Base-by-base conservation (phyloP, 2,329 filamentous ascomycete genomes). In the Biscogniauxia mediterranea region DNA sequence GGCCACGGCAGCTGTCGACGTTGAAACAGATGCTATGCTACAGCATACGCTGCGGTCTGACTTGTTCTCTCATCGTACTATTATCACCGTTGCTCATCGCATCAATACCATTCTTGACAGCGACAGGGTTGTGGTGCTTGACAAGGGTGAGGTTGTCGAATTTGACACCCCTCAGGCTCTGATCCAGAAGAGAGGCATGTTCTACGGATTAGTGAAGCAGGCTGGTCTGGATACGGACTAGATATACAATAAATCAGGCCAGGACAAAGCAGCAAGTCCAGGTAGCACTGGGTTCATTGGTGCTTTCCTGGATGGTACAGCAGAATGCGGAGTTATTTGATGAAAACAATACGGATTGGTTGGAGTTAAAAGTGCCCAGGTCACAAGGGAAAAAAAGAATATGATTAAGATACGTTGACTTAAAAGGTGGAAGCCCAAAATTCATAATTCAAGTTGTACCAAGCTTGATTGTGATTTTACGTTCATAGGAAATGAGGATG, bases 51-150 rank as follows among this genome's bases (percentile, higher is more conserved):
- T 89, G 59, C 83, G 87, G 38, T 84, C 84, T 42, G 83, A 85
- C 21, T 75, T 89, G 17, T 99, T 99, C 79, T 84, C 89, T 64
- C 92, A 97, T 77, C 88, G 92, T 58, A 99, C 95, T 46, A 98
- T 99, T 76, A 96, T 99, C 76, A 99, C 95, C 0, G 97, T 99
- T 71, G 95, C 95, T 25, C 95, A 99, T 80, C 89, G 95, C 59
- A 96, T 99, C 80, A 98, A 98, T 79, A 99, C 95, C 11, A 98
- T 99, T 70, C 84, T 99, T 28, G 87, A 90, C 75, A 86, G 84
- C 63, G 94, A 99, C 78, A 87, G 93, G 56, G 95, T 99, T 64
- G 89, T 99, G 42, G 95, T 99, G 55, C 85, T 99, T 5, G 93
- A 98, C 73, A 90, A 90, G 76, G 95, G 95, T 52, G 86, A 88